These are phyloP conservation scores for Aspergillus sp. DNA, from an alignment of 2,329 filamentous ascomycete genomes.

Conservation along the genomic window DNA sequence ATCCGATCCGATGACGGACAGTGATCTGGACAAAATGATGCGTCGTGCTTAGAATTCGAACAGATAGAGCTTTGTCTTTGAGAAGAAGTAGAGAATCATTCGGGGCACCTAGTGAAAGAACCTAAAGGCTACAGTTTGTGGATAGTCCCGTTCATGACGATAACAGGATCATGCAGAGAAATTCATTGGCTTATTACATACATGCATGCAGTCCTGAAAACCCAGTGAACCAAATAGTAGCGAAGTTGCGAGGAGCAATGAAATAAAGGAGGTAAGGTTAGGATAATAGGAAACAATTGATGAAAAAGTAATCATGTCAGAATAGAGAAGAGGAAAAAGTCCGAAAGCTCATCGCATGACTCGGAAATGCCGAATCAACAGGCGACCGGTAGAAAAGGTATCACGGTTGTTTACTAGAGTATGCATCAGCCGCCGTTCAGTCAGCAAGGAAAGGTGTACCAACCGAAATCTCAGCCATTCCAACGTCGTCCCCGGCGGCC, in stretches of 20 bases:
- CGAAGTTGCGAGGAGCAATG: conserved; percentile 13
- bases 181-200: conserved; percentile 26
- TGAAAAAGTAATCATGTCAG: conserved; percentile 16
- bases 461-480: conserved; percentile 63
- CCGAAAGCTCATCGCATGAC: conserved; percentile 14
- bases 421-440: neutral
- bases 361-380: conserved; percentile 16
- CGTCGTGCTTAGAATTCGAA: neutral
- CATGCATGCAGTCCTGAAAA: conserved; percentile 21
- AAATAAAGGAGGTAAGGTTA: conserved; percentile 7
- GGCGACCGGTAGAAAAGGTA: conserved; percentile 14
- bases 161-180: neutral
- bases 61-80: neutral
- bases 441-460: conserved; percentile 24
- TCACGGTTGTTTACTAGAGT: conserved; percentile 23
- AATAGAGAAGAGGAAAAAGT: conserved; percentile 5
- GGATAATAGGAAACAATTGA: conserved; percentile 17
- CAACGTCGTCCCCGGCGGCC: conserved; percentile 56
- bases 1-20: neutral
- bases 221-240: conserved; percentile 17
- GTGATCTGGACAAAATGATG: neutral
- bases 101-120: neutral
- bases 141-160: neutral
- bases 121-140: neutral
- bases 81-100: neutral